Base-by-base conservation (phyloP, 106 monocot species). In the Dendrobium nobile region DNA sequence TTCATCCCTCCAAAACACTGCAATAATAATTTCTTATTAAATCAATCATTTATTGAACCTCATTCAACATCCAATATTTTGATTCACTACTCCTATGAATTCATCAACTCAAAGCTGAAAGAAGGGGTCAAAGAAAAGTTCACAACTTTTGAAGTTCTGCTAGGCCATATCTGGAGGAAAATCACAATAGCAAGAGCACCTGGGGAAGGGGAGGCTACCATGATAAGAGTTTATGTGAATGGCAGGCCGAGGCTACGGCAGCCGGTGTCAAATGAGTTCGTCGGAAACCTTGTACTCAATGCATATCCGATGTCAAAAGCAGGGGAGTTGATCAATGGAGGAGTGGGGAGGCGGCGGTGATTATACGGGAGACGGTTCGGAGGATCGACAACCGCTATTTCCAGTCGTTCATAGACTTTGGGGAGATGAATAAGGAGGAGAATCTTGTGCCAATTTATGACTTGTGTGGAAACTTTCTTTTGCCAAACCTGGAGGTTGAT, bases 381-480 rank as follows among this genome's bases (percentile, higher is more conserved):
- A 41, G 70, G 24, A 40, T 85, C 9, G 87, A 82, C 48, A 78
- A 85, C 17, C 26, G 40, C 1, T 95, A 90, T 68, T 79, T 92
- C 73, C 79, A 37, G 37, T 95, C 92, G 31, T 81, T 95, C 17
- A 85, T 92, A 4, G 90, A 95, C 61, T 92, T 90, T 56, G 82
- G 84, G 2, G 85, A 31, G 40, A 4, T 83, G 61, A 10, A 82
- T n/a, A 78, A 54, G 17, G 82, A 58, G 4, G 95, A 87, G 54
- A 80, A 88, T 40, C 84, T 90, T 16, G 42, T 72, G 72, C 85
- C 90, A 20, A 72, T 73, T 3, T 82, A 86, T 31, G 31, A 31
- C 6, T 26, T 44, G 11, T 37, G 75, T 0, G 89, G 86, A 2
- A 79, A 58, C 67, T 67, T 84, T 9, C 51, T 94, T 27, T 85